Evolutionary conservation across 2,329 filamentous ascomycete species (phyloP), one percentile per base, ranked within the genome.

Genomic region (Zalaria sp.): DNA sequence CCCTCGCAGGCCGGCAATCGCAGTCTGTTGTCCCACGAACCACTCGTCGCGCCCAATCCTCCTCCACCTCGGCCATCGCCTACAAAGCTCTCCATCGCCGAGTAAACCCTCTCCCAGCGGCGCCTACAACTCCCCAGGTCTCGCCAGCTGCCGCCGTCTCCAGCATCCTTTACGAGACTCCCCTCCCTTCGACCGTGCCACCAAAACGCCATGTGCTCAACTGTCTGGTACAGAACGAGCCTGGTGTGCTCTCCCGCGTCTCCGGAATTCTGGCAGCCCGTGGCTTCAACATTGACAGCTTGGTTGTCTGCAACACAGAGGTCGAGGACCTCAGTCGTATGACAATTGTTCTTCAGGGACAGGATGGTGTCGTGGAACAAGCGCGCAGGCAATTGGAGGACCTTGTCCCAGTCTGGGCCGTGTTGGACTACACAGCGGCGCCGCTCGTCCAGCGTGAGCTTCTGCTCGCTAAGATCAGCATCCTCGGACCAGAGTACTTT

Each of bases 121-220:
- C 83, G 43, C 73, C 81, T 27, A 80, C 84, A 31, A 72, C 86
- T 7, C 40, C 52, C 38, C 86, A 86, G 72, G 93, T 89, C 57
- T 77, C 77, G 44, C 88, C 88, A 32, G 88, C 91, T 53, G 86
- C 91, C 11, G 91, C 91, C 51, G 91, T 98, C 51, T 93, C 86
- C 59, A 94, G 89, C 62, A 98, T 98, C 59, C 83, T 98, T 63
- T 98, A 98, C 72, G 91, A 98, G 73, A 96, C 88, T 3, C 91
- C 91, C 4, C 73, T 83, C 11, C 84, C 87, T 5, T 88, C 86
- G 9, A 73, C 73, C 54, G 79, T 79, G 25, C 89, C 91, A 5
- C 82, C 86, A 36, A 96, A 94, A 69, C 81, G 88, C 42, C 91
- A 98, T 66, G 77, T 98, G 58, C 80, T 98, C 65, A 98, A 98